Evolutionary conservation across 2,329 filamentous ascomycete species (phyloP), one percentile per base, ranked within the genome.

Genomic region (Diplodia sapinea): DNA sequence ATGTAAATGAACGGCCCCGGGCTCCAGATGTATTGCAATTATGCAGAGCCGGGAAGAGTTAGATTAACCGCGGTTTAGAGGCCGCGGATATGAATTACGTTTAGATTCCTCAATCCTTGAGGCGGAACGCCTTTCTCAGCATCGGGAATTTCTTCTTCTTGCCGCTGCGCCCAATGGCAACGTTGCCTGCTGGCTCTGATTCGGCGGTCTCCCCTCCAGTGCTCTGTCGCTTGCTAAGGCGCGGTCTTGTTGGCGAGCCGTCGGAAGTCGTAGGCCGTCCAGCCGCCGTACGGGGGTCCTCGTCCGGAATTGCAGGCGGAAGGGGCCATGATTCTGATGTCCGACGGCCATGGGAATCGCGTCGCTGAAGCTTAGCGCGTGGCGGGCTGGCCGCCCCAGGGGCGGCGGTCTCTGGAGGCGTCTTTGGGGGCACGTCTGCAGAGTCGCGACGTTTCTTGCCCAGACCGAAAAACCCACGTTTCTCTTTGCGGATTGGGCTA

Each of bases 91-190:
- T 40, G 17, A 31, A 63, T 63, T 63, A 57, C 17, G 23, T 36
- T 57, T 50, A 9, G 29, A 4, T 51, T 29, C 26, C 40, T 80
- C 76, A 88, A 73, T 86, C 84, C 74, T 86, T 79, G 61, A 88
- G 76, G 59, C 83, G 82, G 78, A 92, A 90, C 76, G 90, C 89
- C 76, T 83, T 86, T 75, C 90, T 86, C 74, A 92, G 77, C 66
- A 82, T 80, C 51, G 84, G 84, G 77, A 92, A 92, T 78, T 89
- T 91, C 84, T 91, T 92, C 80, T 85, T 86, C 76, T 82, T 83
- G 55, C 77, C 75, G 6, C 76, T 78, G 63, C 77, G 69, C 15
- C 75, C 71, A 51, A 78, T 74, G 38, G 77, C 74, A 2, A 75
- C 73, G 38, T 54, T 20, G n/a, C 59, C 31, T 20, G 38, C 20